Evolutionary conservation across 352 stramenopile genomes (phyloP).

Genomic region (Elongisporangium prolatum): DNA sequence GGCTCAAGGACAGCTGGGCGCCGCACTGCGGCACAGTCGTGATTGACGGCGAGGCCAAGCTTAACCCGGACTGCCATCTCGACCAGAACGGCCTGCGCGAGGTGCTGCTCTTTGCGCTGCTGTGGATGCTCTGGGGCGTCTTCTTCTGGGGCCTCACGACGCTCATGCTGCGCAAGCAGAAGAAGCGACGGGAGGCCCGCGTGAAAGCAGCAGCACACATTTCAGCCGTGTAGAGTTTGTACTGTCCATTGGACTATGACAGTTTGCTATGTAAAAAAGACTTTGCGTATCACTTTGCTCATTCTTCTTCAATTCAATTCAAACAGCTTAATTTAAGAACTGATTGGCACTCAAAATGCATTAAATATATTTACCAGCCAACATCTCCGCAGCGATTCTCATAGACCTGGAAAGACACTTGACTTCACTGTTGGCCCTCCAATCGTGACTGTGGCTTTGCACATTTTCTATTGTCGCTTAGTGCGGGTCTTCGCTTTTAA

Average conservation of each 20-base stretch:
- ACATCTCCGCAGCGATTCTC: neutral
- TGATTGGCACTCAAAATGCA: constrained; percentile 7
- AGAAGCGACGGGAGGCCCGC: constrained; percentile 12
- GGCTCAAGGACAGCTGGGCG: constrained; percentile 91
- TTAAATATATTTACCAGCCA: constrained; percentile 21
- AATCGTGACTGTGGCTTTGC: constrained; percentile 5
- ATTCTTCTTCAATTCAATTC: no score
- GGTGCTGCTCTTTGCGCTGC: constrained; percentile 67
- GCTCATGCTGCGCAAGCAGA: constrained; percentile 28
- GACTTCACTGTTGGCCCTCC: neutral
- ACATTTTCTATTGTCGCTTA: constrained; percentile 19
- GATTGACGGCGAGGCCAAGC: constrained; percentile 42
- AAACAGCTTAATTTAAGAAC: neutral
- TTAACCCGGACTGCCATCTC: constrained; percentile 64
- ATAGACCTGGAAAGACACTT: constrained; percentile 1
- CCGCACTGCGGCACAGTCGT: constrained; percentile 80
- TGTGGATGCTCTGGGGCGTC: constrained; percentile 73
- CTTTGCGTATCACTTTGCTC: no score
- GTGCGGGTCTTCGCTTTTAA: constrained; percentile 43
- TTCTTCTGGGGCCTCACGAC: constrained; percentile 56
- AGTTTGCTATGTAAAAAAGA: neutral
- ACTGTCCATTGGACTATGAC: no score
- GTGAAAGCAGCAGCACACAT: neutral
- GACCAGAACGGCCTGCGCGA: constrained; percentile 56
- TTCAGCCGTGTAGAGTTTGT: neutral